Base-by-base conservation (phyloP, 2,329 filamentous ascomycete species). In the Thelonectria blattea region DNA sequence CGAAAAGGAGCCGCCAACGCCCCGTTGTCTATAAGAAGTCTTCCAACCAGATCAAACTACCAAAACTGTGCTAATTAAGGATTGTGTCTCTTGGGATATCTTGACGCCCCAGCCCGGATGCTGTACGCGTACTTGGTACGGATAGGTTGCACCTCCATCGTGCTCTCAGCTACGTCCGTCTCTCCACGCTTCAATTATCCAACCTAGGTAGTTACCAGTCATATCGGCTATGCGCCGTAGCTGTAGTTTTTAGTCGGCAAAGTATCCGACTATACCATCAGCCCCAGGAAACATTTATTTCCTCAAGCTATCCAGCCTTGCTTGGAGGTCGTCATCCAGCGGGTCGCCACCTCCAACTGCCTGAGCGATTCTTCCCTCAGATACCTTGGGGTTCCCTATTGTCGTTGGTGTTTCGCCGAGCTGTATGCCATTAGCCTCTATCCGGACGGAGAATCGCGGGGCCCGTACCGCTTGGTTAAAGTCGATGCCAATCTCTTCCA, bases 401-500 rank as follows among this genome's bases (percentile, higher is more conserved):
- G 91, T 93, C 42, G 89, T 88, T 1, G 95, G 95, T 2, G 94
- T 95, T 75, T 97, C 93, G 60, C 93, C 94, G 71, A 99, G 86
- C 93, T 98, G 73, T 64, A 69, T 48, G 49, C 22, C 30, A 41
- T 71, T 61, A 71, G 66, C 17, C 30, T 51, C 46, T 61, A 18
- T 65, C 67, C 24, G 62, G 72, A 48, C 39, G 50, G 34, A 20
- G 39, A 15, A 34, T 15, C n/a, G 10, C 17, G 20, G n/a, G 50
- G 37, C 9, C 24, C 91, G 79, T 83, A 98, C 94, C 68, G 91
- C 84, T 78, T 95, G 91, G 69, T 90, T 93, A 60, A 98, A 84
- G 73, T 99, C 94, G 30, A 99, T 89, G 54, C 95, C 95, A 74
- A 99, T 97, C 79, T 98, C 95, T 73, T 98, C 95, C 71, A 99